Percentiles rank a stretch among this genome's conserved stretches.
Evolutionary conservation across 192 early-diverging fungal genomes (phyloP).

Genomic region (Backusella circina): DNA sequence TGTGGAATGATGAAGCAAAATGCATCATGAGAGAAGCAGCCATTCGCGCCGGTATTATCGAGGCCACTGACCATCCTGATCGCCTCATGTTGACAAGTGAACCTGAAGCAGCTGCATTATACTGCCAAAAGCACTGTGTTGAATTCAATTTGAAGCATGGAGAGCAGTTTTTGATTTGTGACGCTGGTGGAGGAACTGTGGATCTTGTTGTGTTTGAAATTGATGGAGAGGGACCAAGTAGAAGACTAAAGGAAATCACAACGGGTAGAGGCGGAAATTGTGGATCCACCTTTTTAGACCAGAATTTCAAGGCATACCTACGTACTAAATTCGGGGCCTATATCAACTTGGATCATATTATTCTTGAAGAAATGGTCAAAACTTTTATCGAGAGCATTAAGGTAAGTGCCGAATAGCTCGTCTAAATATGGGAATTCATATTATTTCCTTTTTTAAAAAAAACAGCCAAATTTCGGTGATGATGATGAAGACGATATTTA

Average conservation of each 20-base stretch:
- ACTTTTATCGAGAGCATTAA: slow-evolving; percentile 43
- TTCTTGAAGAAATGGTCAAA: slow-evolving; percentile 31
- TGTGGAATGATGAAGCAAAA: slow-evolving; percentile 48
- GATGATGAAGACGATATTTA: slow-evolving; percentile 36
- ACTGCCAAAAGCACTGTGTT: slow-evolving; percentile 41
- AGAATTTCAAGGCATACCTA: slow-evolving; percentile 38
- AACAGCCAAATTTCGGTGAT: slow-evolving; percentile 43
- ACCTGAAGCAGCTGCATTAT: slow-evolving; percentile 46
- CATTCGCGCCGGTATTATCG: slow-evolving; percentile 40
- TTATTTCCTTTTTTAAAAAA: neutral
- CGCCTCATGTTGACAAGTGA: slow-evolving; percentile 34
- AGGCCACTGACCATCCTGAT: slow-evolving; percentile 36
- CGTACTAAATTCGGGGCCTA: slow-evolving; percentile 33
- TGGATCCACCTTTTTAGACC: slow-evolving; percentile 45
- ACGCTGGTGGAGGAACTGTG: slow-evolving; percentile 53
- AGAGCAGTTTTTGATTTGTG: slow-evolving; percentile 48
- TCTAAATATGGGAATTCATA: neutral
- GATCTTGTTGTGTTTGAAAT: slow-evolving; percentile 43
- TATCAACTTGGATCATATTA: slow-evolving; percentile 18
- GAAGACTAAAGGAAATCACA: slow-evolving; percentile 41
- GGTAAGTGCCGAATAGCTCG: neutral
- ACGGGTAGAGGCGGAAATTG: slow-evolving; percentile 49
- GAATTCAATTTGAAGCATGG: slow-evolving; percentile 40
- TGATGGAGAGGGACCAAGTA: slow-evolving; percentile 24
- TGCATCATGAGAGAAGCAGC: slow-evolving; percentile 45